These are phyloP conservation scores for Globisporangium recalcitrans DNA, from an alignment of 352 stramenopile species.

Conservation along the genomic window DNA sequence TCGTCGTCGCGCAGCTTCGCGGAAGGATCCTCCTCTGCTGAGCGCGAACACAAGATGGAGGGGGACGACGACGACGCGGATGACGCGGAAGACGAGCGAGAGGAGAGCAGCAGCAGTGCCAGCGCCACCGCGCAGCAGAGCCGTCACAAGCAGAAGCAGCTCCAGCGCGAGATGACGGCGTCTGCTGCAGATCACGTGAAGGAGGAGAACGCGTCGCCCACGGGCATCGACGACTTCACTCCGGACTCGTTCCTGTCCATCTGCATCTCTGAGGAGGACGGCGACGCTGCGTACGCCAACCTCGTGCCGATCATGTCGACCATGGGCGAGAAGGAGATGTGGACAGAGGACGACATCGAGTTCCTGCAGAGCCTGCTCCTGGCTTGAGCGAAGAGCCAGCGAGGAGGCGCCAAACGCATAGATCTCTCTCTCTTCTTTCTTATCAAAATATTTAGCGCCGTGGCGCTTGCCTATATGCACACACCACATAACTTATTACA, in stretches of 20 bases:
- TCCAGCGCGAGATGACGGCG: not conserved
- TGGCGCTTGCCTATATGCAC: not conserved
- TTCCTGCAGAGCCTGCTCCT: slow-evolving; percentile 74
- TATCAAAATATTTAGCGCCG: slow-evolving; percentile 9
- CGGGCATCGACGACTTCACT: slow-evolving; percentile 59
- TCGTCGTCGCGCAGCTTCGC: slow-evolving; percentile 8
- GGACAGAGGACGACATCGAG: slow-evolving; percentile 78
- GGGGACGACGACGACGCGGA: not conserved
- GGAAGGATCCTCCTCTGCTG: not conserved
- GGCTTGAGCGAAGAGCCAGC: slow-evolving; percentile 24
- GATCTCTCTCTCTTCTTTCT: too few species aligned
- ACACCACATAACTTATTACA: slow-evolving; percentile 10
- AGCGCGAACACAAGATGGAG: slow-evolving; percentile 2
- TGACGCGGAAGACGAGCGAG: slow-evolving; percentile 1
- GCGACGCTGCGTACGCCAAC: slow-evolving; percentile 28
- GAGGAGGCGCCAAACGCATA: not conserved
- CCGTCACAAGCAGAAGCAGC: slow-evolving; percentile 12
- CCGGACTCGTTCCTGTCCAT: slow-evolving; percentile 47
- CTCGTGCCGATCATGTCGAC: slow-evolving; percentile 45
- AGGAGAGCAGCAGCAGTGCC: slow-evolving; percentile 1
- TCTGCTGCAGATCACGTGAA: slow-evolving; percentile 14
- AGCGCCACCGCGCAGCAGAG: slow-evolving; percentile 4
- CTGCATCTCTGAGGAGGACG: slow-evolving; percentile 26
- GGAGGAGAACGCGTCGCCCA: slow-evolving; percentile 40
- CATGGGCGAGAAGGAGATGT: slow-evolving; percentile 49